Conservation (phyloP, 2,329 filamentous ascomycete genomes). For the Ophiognomonia clavigignenti-juglandacearum region DNA sequence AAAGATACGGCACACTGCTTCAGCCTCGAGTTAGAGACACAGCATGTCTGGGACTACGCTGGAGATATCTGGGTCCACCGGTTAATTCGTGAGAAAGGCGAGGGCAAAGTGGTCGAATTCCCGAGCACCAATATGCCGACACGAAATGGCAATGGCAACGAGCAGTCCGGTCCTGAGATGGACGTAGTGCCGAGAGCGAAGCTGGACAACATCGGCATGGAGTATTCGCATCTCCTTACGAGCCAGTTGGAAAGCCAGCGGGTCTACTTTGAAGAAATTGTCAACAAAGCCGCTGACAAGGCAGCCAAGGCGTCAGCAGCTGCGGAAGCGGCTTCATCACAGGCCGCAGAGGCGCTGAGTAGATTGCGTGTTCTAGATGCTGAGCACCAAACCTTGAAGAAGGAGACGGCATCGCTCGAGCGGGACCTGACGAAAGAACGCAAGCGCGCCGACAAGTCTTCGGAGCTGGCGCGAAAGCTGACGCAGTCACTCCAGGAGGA, state of each 20-base stretch:
- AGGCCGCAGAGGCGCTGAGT: slow-evolving; percentile 43
- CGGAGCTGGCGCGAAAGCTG: slow-evolving; percentile 70
- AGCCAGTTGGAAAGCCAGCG: slow-evolving; percentile 91
- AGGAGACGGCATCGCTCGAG: slow-evolving; percentile 61
- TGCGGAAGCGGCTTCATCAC: slow-evolving; percentile 56
- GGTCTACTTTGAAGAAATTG: slow-evolving; percentile 88
- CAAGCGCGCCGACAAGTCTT: slow-evolving; percentile 64
- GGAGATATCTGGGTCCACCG: slow-evolving; percentile 95
- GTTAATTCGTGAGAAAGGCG: slow-evolving; percentile 87
- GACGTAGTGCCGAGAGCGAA: slow-evolving; percentile 69
- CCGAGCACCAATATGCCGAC: slow-evolving; percentile 41
- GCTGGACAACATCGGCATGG: slow-evolving; percentile 74
- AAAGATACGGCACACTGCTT: slow-evolving; percentile 87
- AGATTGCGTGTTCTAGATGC: slow-evolving; percentile 49
- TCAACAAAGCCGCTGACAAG: slow-evolving; percentile 86
- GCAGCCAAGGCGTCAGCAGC: slow-evolving; percentile 66
- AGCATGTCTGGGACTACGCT: slow-evolving; percentile 97
- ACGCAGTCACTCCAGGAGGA: slow-evolving; percentile 78
- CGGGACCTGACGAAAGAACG: slow-evolving; percentile 66
- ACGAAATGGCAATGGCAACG: slow-evolving; percentile 22
- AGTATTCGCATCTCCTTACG: slow-evolving; percentile 91
- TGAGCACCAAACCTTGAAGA: slow-evolving; percentile 46
- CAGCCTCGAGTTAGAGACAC: slow-evolving; percentile 85
- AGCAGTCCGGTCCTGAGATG: slow-evolving; percentile 4
- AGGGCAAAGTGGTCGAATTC: slow-evolving; percentile 89